Conservation (phyloP, 225 moss, liverwort and hornwort species). For the Bryum argenteum region DNA sequence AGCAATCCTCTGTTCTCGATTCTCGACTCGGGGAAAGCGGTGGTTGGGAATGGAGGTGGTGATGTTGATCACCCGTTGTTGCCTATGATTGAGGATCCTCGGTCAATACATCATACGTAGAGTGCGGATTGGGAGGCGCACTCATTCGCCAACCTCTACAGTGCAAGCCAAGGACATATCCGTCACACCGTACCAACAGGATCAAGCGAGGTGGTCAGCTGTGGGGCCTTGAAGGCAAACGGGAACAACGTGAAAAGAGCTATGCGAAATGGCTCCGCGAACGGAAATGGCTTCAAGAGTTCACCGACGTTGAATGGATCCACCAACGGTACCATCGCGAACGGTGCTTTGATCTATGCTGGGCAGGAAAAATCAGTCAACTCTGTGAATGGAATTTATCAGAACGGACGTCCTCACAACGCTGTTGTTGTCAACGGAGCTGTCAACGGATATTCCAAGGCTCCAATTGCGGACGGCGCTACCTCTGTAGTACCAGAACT, state of each 20-base stretch:
- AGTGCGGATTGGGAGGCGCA: too few relatives aligned
- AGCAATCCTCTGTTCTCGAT: too few relatives aligned
- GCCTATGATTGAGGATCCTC: too few relatives aligned
- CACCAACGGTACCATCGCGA: slow-evolving; percentile 27
- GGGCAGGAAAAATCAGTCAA: slow-evolving; percentile 29
- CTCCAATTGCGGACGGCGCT: too few relatives aligned
- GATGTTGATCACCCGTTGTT: too few relatives aligned
- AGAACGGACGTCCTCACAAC: too few relatives aligned
- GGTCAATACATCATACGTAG: too few relatives aligned
- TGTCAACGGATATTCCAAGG: too few relatives aligned
- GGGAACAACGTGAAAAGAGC: slow-evolving; percentile 33
- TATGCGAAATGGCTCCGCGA: slow-evolving; percentile 31
- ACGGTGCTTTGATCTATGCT: slow-evolving; percentile 31
- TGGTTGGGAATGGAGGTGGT: too few relatives aligned
- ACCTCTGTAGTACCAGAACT: slow-evolving; percentile 38
- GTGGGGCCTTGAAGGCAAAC: slow-evolving; percentile 41
- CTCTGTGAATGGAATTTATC: slow-evolving; percentile 32
- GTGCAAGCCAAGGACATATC: slow-evolving; percentile 30
- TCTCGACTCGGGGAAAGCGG: too few relatives aligned
- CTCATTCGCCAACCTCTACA: too few relatives aligned
- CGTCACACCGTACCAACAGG: slow-evolving; percentile 20
- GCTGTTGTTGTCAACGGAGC: too few relatives aligned
- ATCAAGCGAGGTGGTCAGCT: slow-evolving; percentile 41
- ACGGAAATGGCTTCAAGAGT: slow-evolving; percentile 25
- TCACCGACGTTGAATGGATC: slow-evolving; percentile 38